Base-by-base conservation (phyloP, 2,329 filamentous ascomycete species). In the Xylariaceae sp. region DNA sequence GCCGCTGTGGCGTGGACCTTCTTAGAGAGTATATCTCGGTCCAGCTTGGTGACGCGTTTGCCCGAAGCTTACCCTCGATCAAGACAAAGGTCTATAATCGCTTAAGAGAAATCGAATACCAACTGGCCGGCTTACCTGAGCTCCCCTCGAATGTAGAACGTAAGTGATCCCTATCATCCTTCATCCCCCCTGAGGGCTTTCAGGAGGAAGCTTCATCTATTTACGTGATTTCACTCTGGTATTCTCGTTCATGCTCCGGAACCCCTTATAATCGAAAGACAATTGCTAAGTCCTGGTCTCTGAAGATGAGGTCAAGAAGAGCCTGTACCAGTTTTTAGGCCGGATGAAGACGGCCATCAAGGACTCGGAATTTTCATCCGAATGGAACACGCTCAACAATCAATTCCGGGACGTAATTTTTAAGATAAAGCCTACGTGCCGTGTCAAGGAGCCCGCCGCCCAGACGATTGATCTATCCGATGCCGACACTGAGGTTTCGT, bases 61-160 rank as follows among this genome's bases (percentile, higher is more conserved):
- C 76, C 0, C 77, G 76, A 37, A 81, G 77, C 30, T 32, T 88
- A 70, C 62, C 85, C 63, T 67, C 79, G 67, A 74, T 86, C 70
- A 72, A 82, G 54, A 70, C 73, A 1, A 85, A 85, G 41, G 73
- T 83, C 0, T 72, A 79, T 3, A 60, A 63, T 0, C 75, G 81
- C 4, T 77, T 88, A 0, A 57, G 70, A 0, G 67, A 75, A 0
- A 82, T 92, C 2, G 75, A 83, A 1, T 61, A 65, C 0, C 73
- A 87, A 50, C 76, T 95, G 0, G 59, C 67, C 0, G 72, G 71
- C 0, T 78, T 92, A 0, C 89, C 89, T 0, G 86, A 90, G 30
- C 80, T 89, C 0, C 87, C 88, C 0, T 71, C 75, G 0, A 89
- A 91, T 36, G 81, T 91, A 0, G 80, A 85, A n/a, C 75, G 57